Conservation (phyloP, 148 eudicot genomes). For the Cornus controversa region DNA sequence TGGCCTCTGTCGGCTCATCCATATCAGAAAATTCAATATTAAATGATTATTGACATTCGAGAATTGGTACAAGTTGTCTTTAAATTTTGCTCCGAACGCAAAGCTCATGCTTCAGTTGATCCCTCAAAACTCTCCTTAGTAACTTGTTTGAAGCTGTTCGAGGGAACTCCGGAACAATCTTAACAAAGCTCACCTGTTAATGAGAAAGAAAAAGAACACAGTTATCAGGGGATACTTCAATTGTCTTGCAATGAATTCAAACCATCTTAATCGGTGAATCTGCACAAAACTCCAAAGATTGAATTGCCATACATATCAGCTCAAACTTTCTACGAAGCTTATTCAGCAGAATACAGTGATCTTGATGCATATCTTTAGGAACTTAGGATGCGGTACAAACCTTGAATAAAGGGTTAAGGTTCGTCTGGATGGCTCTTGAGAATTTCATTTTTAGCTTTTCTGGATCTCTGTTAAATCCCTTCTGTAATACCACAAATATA, state of each 20-base stretch:
- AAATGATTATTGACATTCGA: neutral
- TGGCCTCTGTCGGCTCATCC: neutral
- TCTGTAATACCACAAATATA: conserved; percentile 69
- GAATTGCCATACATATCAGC: no score
- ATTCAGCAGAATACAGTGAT: no score
- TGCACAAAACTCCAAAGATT: no score
- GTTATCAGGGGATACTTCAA: neutral
- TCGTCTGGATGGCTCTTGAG: conserved; percentile 70
- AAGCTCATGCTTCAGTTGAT: conserved; percentile 58
- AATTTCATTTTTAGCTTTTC: conserved; percentile 56
- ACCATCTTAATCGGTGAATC: neutral
- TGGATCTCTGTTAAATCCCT: conserved; percentile 39
- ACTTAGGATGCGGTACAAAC: conserved; percentile 25
- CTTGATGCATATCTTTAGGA: neutral
- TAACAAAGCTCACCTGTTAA: conserved; percentile 74
- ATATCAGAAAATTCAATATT: neutral
- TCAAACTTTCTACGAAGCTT: no score
- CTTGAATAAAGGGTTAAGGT: conserved; percentile 93
- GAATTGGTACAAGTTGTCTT: no score
- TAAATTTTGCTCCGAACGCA: conserved; percentile 52
- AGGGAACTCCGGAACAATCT: conserved; percentile 69
- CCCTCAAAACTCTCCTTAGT: conserved; percentile 74
- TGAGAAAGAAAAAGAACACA: neutral
- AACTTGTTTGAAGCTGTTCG: conserved; percentile 82
- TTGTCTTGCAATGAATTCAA: neutral